Evolutionary conservation across 2,329 filamentous ascomycete genomes (phyloP), one percentile per base, ranked within the genome.

Genomic region (Pyrenochaeta sp.): DNA sequence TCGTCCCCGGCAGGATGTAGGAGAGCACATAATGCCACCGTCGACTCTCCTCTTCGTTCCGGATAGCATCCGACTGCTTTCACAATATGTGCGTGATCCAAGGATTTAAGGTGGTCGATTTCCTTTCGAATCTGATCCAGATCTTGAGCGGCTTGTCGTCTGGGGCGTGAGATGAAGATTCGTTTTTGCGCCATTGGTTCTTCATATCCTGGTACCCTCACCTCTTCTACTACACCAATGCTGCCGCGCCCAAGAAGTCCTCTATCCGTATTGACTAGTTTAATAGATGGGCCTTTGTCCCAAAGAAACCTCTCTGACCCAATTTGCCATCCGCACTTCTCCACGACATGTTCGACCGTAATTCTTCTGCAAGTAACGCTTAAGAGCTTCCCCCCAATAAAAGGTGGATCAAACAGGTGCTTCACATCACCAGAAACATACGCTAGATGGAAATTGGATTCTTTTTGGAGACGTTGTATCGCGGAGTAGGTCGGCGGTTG

Each of bases 201-300:
- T 7, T 38, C 22, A 7, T 28, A 24, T 6, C 31, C 30, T 8
- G 9, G 15, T 3, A 37, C 21, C 3, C 52, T 35, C 0, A 58
- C 52, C 18, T 52, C 49, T 17, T 55, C 52, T 3, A 58, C 55
- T 3, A 58, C 38, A 1, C 54, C 54, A 6, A 58, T 19, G 3
- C 39, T 48, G 1, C 52, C 49, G 13, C 46, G 35, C 1, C 55
- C 52, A 15, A 58, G 48, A 3, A 17, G n/a, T n/a, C n/a, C n/a
- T n/a, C n/a, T n/a, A n/a, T n/a, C n/a, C n/a, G n/a, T n/a, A n/a
- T n/a, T n/a, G n/a, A n/a, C n/a, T n/a, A n/a, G n/a, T n/a, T n/a
- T n/a, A n/a, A n/a, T n/a, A n/a, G n/a, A n/a, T n/a, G n/a, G n/a
- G n/a, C n/a, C n/a, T n/a, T n/a, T n/a, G n/a, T n/a, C n/a, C n/a